Base-by-base conservation (phyloP, 179 eudicot species). In the Spergularia azorica region DNA sequence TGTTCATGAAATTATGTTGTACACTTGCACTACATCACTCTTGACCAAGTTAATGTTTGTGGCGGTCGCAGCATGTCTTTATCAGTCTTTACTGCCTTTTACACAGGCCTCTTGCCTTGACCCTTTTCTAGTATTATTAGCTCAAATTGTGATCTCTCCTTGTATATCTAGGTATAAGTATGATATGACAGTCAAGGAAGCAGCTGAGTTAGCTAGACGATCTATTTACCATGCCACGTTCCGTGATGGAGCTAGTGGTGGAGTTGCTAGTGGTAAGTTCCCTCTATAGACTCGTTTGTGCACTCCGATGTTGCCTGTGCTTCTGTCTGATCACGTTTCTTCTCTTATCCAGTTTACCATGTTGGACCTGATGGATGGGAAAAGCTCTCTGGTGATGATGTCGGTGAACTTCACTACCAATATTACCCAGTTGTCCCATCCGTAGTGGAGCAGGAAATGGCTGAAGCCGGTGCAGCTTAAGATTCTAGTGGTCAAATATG, bases 181-280 rank as follows among this genome's bases (percentile, higher is more conserved):
- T 74, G 97, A 93, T 75, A 80, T 95, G 97, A 75, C 97, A 8
- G 81, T 95, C 43, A 90, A 88, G 71, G 97, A 95, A 81, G 99
- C 97, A 62, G 86, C 94, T 17, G 99, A 95, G 82, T 83, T 95
- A 80, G 97, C 90, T 18, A 88, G 95, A 82, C 84, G 99, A 76
- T 79, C 97, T 46, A 95, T 95, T 50, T 95, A 95, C 86, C 97
- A 89, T 69, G 97, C 97, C 7, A 93, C 98, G 3, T 93, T 88
- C 89, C 92, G 98, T 78, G 97, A 95, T 79, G 98, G 95, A 64
- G 97, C 98, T 72, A 95, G 98, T 90, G 97, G 97, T 80, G 98
- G 97, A 70, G 97, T 91, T 73, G 97, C 90, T 55, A 95, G 97
- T 70, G 98, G 98, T 95, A 91, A 54, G 79, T 65, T 17, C 64